Percentiles rank a stretch among this genome's conserved stretches.
These are phyloP conservation scores for Gentiana dahurica DNA, from an alignment of 257 asterid genomes.

Conservation along the genomic window DNA sequence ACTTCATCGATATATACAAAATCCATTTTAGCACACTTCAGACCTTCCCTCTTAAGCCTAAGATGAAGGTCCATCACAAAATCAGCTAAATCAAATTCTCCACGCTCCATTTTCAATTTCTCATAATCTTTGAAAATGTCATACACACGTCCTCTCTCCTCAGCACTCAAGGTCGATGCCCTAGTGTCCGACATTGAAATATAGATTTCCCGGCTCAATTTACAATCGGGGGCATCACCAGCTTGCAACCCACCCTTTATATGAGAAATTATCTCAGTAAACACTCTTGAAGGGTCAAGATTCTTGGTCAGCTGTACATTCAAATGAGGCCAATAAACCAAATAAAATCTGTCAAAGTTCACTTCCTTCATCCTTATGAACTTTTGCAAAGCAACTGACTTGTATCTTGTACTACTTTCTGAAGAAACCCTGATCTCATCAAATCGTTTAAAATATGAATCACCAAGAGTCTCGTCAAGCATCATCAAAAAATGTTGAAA, in stretches of 20 bases:
- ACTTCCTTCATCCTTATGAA: conserved; percentile 48
- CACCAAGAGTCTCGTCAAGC: conserved; percentile 54
- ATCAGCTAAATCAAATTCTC: conserved; percentile 62
- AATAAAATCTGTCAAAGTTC: conserved; percentile 37
- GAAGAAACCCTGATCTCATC: conserved; percentile 12
- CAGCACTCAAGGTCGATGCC: conserved; percentile 29
- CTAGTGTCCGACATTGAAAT: conserved; percentile 29
- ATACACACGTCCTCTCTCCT: conserved; percentile 31
- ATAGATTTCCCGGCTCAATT: conserved; percentile 29
- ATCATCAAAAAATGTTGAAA: conserved; percentile 63
- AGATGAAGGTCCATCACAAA: conserved; percentile 44
- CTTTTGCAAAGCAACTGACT: conserved; percentile 35
- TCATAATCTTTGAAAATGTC: conserved; percentile 47
- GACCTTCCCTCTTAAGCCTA: conserved; percentile 24
- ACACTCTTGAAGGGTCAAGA: conserved; percentile 47
- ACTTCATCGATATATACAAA: conserved; percentile 70
- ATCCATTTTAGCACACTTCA: conserved; percentile 52
- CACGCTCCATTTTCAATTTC: conserved; percentile 40
- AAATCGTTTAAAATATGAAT: conserved; percentile 50
- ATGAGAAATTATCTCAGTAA: conserved; percentile 52
- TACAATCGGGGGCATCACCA: conserved; percentile 23
- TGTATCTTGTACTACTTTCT: conserved; percentile 12
- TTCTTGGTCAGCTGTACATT: conserved; percentile 24
- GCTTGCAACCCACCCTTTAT: conserved; percentile 47
- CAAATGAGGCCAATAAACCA: conserved; percentile 56